Conservation (phyloP, 495 filamentous ascomycete genomes). For the Xylaria scruposa region DNA sequence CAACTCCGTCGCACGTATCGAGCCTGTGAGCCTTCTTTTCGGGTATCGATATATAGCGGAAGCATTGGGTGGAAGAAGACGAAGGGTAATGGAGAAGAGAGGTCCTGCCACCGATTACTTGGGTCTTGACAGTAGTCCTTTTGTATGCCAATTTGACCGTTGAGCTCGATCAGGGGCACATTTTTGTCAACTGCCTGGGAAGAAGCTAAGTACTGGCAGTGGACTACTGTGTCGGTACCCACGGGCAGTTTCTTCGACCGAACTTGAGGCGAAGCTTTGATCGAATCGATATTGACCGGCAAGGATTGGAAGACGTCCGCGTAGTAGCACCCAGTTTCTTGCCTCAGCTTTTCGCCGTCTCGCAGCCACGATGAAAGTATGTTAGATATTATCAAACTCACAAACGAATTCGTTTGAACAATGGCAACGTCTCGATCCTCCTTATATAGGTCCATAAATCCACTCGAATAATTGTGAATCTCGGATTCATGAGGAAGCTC, state of each 20-base stretch:
- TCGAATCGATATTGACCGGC: constrained; percentile 46
- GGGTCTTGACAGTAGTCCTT: constrained; percentile 76
- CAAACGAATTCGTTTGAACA: constrained; percentile 69
- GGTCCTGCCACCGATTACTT: constrained; percentile 74
- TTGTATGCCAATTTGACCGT: constrained; percentile 81
- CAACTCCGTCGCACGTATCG: constrained; percentile 91
- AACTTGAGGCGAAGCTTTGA: constrained; percentile 43
- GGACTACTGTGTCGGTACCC: constrained; percentile 52
- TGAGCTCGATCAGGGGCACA: constrained; percentile 82
- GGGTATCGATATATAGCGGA: constrained; percentile 89
- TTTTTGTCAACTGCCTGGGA: constrained; percentile 64
- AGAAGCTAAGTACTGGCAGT: constrained; percentile 73
- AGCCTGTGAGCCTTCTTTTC: constrained; percentile 79
- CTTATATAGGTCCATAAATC: constrained; percentile 75
- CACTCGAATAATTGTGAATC: constrained; percentile 69
- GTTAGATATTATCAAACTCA: constrained; percentile 69
- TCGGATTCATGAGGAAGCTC: constrained; percentile 61
- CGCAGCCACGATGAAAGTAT: constrained; percentile 75
- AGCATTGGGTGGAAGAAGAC: constrained; percentile 83
- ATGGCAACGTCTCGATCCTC: constrained; percentile 61
- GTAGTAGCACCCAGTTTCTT: constrained; percentile 51
- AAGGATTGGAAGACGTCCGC: constrained; percentile 59
- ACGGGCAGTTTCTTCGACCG: constrained; percentile 54
- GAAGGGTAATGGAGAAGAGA: constrained; percentile 82
- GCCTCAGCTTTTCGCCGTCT: constrained; percentile 59